Conservation (phyloP, 73 alveolate species). For the Durusdinium trenchii region DNA sequence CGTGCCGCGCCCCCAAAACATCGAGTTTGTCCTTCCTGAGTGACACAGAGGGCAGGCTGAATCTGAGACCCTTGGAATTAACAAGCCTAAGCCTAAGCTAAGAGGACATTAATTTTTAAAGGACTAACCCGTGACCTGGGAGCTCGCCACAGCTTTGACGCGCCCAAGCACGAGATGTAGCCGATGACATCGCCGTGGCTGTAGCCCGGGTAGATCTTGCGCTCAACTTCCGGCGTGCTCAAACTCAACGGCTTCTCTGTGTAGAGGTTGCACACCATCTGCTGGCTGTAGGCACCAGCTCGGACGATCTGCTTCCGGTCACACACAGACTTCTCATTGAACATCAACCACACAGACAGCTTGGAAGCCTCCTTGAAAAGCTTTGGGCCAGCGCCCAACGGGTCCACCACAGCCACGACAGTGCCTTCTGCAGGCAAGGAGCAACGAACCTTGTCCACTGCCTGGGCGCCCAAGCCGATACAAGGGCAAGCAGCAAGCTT, state of each 20-base stretch:
- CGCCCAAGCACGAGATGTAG: neutral
- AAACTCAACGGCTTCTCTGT: neutral
- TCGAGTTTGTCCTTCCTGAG: constrained; percentile 28
- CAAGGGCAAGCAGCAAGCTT: neutral
- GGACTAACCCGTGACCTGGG: neutral
- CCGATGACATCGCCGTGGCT: neutral
- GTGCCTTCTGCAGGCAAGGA: neutral
- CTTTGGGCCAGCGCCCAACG: neutral
- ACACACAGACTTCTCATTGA: neutral
- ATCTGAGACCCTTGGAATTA: neutral
- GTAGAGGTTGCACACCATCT: neutral
- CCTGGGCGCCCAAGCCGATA: constrained; percentile 46
- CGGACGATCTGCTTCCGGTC: constrained; percentile 13
- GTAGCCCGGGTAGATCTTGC: constrained; percentile 10
- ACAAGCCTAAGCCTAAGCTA: neutral
- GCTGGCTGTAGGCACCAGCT: neutral
- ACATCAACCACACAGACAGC: neutral
- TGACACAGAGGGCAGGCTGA: neutral
- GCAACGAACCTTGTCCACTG: neutral
- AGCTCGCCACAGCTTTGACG: constrained; percentile 12
- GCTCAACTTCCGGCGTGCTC: neutral
- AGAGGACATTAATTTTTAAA: neutral
- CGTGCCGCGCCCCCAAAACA: neutral
- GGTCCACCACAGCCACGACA: neutral
- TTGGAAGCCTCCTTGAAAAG: neutral